These are phyloP conservation scores for Pythium pyrilobum DNA, from an alignment of 352 stramenopile genomes.

Conservation along the genomic window DNA sequence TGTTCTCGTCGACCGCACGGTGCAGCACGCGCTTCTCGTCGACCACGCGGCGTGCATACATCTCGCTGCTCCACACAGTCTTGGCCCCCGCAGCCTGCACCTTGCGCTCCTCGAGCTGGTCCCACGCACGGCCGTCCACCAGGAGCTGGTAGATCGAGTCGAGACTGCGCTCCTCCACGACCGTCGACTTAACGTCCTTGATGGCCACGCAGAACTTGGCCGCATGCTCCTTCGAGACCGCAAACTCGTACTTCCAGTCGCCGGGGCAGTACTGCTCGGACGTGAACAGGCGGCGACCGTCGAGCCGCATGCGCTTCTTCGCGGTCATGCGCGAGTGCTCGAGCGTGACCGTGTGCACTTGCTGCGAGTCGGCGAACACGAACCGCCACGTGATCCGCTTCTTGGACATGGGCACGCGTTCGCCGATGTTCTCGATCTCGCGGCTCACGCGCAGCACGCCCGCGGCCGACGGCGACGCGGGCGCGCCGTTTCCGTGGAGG, in stretches of 20 bases:
- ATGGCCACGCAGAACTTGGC: constrained; percentile 60
- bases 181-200: constrained; percentile 63
- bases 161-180: constrained; percentile 63
- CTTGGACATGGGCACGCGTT: constrained; percentile 75
- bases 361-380: constrained; percentile 61
- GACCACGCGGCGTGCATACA: constrained; percentile 70
- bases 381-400: constrained; percentile 85
- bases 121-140: constrained; percentile 58
- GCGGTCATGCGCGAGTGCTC: constrained; percentile 78
- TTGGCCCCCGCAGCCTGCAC: constrained; percentile 21
- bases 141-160: constrained; percentile 70
- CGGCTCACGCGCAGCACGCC: constrained; percentile 53
- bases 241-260: constrained; percentile 79
- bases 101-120: constrained; percentile 53
- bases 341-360: constrained; percentile 81
- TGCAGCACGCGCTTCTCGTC: constrained; percentile 38
- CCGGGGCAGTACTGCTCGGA: constrained; percentile 66
- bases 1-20: constrained; percentile 11
- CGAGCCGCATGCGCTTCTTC: constrained; percentile 80
- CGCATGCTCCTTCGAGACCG: constrained; percentile 28
- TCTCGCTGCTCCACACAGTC: constrained; percentile 72
- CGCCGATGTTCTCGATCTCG: constrained; percentile 82
- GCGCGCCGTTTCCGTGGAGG: too few relatives aligned
- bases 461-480: constrained; percentile 3
- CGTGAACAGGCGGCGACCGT: constrained; percentile 64